Evolutionary conservation across 768 basidiomycete genomes (phyloP).

Genomic region (Chalciporus sphaerocephalus): DNA sequence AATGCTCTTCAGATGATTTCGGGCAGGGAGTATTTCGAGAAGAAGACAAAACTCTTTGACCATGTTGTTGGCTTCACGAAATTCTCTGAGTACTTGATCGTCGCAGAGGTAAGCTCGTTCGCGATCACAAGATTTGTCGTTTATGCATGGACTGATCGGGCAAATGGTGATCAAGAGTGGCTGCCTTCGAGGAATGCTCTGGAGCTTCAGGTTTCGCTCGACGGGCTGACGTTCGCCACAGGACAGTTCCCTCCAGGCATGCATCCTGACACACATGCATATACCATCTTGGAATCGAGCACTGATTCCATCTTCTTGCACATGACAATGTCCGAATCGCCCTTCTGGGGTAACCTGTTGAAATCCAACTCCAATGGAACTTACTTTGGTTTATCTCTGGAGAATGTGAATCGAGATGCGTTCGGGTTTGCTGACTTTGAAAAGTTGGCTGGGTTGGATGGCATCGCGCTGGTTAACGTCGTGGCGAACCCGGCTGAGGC

Average conservation of each 20-base stretch:
- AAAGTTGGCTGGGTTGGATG: slow-evolving; percentile 94
- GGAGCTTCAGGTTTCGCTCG: slow-evolving; percentile 87
- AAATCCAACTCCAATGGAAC: slow-evolving; percentile 99
- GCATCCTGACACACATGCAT: slow-evolving; percentile 88
- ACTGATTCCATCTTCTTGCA: slow-evolving; percentile 94
- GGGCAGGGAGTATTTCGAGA: slow-evolving; percentile 68
- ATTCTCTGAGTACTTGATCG: slow-evolving; percentile 94
- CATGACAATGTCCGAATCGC: slow-evolving; percentile 82
- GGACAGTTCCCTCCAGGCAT: slow-evolving; percentile 89
- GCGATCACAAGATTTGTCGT: neutral
- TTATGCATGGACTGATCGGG: slow-evolving; percentile 21
- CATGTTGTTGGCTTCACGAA: slow-evolving; percentile 92
- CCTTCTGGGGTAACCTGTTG: slow-evolving; percentile 86
- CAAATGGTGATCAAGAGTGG: slow-evolving; percentile 43
- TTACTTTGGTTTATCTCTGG: slow-evolving; percentile 83
- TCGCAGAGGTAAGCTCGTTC: slow-evolving; percentile 70
- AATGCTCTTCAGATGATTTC: slow-evolving; percentile 78
- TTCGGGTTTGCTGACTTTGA: slow-evolving; percentile 94
- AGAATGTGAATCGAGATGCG: slow-evolving; percentile 87
- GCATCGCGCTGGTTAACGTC: slow-evolving; percentile 90
- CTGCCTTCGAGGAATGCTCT: slow-evolving; percentile 53
- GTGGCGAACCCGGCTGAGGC: slow-evolving; percentile 82
- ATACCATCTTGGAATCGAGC: slow-evolving; percentile 91
- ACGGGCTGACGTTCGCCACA: slow-evolving; percentile 78
- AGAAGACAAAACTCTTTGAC: slow-evolving; percentile 75